Percentiles rank a stretch among this genome's conserved stretches.
phyloP scores from a whole-genome alignment of 768 basidiomycete genomes.

The Mrakia blollopis region DNA sequence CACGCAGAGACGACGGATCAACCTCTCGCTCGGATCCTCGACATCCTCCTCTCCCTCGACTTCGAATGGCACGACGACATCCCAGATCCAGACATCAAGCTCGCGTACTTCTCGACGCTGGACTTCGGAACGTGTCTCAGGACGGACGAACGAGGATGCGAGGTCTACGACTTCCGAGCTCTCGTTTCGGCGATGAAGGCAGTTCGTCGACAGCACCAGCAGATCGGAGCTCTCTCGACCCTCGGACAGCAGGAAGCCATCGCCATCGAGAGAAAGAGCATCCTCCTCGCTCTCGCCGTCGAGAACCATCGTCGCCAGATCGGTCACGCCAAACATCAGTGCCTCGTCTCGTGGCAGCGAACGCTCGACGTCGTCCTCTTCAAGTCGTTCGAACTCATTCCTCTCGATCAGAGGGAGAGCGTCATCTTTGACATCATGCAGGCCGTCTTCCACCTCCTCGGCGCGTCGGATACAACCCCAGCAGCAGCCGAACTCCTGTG shows the following conservation, averaged over 20 bases:
- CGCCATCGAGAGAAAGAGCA: constrained; percentile 62
- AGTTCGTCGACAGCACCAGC: constrained; percentile 59
- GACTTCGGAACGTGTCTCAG: constrained; percentile 67
- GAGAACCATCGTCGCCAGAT: constrained; percentile 86
- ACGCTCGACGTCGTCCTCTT: constrained; percentile 77
- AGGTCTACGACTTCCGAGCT: constrained; percentile 70
- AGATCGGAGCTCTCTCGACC: constrained; percentile 58
- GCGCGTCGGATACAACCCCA: constrained; percentile 63
- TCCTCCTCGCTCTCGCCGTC: constrained; percentile 74
- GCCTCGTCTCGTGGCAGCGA: constrained; percentile 79
- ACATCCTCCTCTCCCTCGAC: constrained; percentile 77
- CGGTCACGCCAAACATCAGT: constrained; percentile 60
- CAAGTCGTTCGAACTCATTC: constrained; percentile 78
- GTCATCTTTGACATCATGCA: constrained; percentile 87
- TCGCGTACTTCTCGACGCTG: constrained; percentile 54
- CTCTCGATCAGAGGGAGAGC: constrained; percentile 74
- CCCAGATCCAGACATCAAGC: constrained; percentile 57
- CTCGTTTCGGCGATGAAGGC: constrained; percentile 64
- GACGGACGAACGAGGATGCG: constrained; percentile 66
- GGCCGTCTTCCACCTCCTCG: constrained; percentile 59
- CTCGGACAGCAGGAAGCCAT: constrained; percentile 62
- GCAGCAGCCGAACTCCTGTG: constrained; percentile 75
- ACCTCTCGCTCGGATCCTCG: constrained; percentile 77
- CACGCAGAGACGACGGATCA: constrained; percentile 55
- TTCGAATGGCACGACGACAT: constrained; percentile 83